Conservation (phyloP, 176 grass and related monocot genomes). For the Zea mays region Zm-B73-REFERENCE-NAM-5.0 NC_050098.1:188373501-188374000, state of each 20-base stretch:
- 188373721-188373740: not conserved
- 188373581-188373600: constrained; percentile 21
- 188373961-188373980: not conserved
- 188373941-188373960: not conserved
- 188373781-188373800: constrained; percentile 1
- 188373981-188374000: constrained; percentile 12
- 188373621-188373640: constrained; percentile 61
- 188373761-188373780: not conserved
- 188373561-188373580: not conserved
- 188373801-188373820: constrained; percentile 1
- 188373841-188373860: too few species aligned
- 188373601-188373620: constrained; percentile 50
- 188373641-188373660: constrained; percentile 55
- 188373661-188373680: constrained; percentile 62
- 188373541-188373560: not conserved
- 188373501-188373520: not conserved
- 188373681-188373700: constrained; percentile 73
- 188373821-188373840: not conserved
- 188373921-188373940: not conserved
- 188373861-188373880: too few species aligned
- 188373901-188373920: too few species aligned
- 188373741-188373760: not conserved
- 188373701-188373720: constrained; percentile 14
- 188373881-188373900: too few species aligned
- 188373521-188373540: not conserved